Evolutionary conservation across 257 asterid genomes (phyloP).

Genomic region (Eustoma russellianum): DNA sequence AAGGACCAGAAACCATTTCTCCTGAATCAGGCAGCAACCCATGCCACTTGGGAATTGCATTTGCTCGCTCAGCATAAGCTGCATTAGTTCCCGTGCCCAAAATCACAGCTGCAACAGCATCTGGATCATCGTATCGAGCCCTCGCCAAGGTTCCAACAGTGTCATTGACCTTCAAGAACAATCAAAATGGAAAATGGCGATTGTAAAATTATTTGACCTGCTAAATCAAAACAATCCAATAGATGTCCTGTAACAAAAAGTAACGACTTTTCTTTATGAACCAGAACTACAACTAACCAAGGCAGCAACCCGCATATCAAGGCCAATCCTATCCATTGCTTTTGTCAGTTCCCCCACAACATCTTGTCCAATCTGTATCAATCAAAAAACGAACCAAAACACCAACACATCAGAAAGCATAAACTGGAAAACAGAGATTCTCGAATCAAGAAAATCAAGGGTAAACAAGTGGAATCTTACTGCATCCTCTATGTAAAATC

Average conservation of each 20-base stretch:
- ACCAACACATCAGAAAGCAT: slow-evolving; percentile 2
- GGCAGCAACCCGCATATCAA: slow-evolving; percentile 81
- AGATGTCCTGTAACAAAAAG: neutral
- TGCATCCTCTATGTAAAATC: slow-evolving; percentile 71
- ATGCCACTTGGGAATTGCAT: slow-evolving; percentile 81
- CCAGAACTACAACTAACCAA: slow-evolving; percentile 38
- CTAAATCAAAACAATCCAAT: neutral
- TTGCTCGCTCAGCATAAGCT: slow-evolving; percentile 76
- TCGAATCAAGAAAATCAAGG: too few species aligned
- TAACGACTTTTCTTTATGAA: neutral
- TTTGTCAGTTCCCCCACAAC: slow-evolving; percentile 67
- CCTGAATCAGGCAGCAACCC: slow-evolving; percentile 64
- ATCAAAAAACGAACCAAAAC: slow-evolving; percentile 3
- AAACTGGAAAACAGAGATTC: neutral
- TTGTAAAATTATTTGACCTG: slow-evolving; percentile 3
- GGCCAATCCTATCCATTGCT: slow-evolving; percentile 71
- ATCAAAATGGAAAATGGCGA: slow-evolving; percentile 1
- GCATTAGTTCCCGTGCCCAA: slow-evolving; percentile 98
- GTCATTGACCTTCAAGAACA: slow-evolving; percentile 62
- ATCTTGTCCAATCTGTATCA: slow-evolving; percentile 68
- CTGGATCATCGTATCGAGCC: slow-evolving; percentile 53
- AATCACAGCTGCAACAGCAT: slow-evolving; percentile 83
- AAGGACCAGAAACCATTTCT: slow-evolving; percentile 50
- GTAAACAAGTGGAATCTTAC: slow-evolving; percentile 12
- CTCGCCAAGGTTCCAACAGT: slow-evolving; percentile 93